phyloP scores from a whole-genome alignment of 106 monocot species.

The Vanilla planifolia region DNA sequence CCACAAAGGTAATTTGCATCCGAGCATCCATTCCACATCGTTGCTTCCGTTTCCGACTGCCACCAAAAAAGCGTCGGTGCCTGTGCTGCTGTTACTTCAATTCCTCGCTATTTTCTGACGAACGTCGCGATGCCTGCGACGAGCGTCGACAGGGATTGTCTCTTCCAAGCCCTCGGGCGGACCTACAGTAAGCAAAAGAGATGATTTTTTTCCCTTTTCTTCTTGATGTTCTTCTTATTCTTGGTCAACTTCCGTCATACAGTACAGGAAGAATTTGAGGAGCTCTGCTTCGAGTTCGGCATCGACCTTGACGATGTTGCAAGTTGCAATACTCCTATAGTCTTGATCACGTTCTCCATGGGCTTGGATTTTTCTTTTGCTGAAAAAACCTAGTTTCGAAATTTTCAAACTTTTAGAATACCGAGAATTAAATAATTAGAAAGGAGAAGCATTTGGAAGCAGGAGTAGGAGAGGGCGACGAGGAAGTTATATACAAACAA shows the following conservation, averaged over 20 bases:
- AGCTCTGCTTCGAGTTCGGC: conserved; percentile 88
- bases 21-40: too few relatives aligned
- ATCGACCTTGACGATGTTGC: conserved; percentile 98
- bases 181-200: conserved; percentile 32
- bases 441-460: conserved; percentile 86
- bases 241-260: conserved; percentile 8
- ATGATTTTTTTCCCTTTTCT: neutral
- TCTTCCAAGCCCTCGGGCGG: conserved; percentile 48
- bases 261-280: conserved; percentile 92
- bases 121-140: conserved; percentile 51
- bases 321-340: too few relatives aligned
- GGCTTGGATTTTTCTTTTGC: neutral
- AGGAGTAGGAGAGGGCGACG: conserved; percentile 43
- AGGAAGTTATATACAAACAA: conserved; percentile 88
- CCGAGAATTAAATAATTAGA: conserved; percentile 82
- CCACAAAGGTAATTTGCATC: too few relatives aligned
- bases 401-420: conserved; percentile 35
- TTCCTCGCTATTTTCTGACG: neutral
- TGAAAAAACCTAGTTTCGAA: neutral
- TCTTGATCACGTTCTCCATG: too few relatives aligned
- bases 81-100: too few relatives aligned
- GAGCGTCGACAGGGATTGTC: conserved; percentile 55
- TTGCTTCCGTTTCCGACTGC: too few relatives aligned
- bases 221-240: neutral
- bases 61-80: too few relatives aligned